Base-by-base conservation (phyloP, 306 rosid species). In the Psophocarpus tetragonolobus region DNA sequence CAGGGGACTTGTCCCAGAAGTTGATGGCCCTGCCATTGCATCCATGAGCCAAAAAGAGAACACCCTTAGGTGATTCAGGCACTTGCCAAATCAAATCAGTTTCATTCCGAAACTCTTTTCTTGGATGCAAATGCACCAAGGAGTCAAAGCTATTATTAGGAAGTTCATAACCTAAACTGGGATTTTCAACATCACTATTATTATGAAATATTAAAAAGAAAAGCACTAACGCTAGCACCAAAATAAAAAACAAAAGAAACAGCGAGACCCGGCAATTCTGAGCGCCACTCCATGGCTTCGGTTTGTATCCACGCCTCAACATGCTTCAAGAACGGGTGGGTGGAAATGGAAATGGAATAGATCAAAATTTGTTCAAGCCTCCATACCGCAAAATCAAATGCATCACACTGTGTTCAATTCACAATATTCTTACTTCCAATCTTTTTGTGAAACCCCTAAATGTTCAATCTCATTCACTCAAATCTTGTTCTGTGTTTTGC, bases 21-120 rank as follows among this genome's bases (percentile, higher is more conserved):
- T 95, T 88, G 50, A 85, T 39, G 7, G 97, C 95, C 68, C 82
- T 85, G 33, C 97, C 90, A 75, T 79, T 41, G 68, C 99, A 95
- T 47, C 97, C 99, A 84, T 95, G 97, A 75, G 97, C 99, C 58
- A 95, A 73, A 87, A 95, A 95, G 76, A 95, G 85, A 84, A 92
- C 89, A 26, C 92, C 96, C 71, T 89, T 91, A 3, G 99, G 96
- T 4, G 88, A 87, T 61, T 89, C 85, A 53, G 97, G 99, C 65
- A 89, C 78, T 84, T 95, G 99, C 90, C 97, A 95, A 71, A 95
- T 85, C 27, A 92, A 60, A 56, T 90, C 95, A 13, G 94, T 89
- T 67, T 90, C 97, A 83, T 92, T 95, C 70, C 66, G 78, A 21
- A 84, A 84, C 75, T 79, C 96, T 39, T 75, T 54, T 2, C 87